Evolutionary conservation across 257 asterid species (phyloP).

Genomic region (Salvia miltiorrhiza): DNA sequence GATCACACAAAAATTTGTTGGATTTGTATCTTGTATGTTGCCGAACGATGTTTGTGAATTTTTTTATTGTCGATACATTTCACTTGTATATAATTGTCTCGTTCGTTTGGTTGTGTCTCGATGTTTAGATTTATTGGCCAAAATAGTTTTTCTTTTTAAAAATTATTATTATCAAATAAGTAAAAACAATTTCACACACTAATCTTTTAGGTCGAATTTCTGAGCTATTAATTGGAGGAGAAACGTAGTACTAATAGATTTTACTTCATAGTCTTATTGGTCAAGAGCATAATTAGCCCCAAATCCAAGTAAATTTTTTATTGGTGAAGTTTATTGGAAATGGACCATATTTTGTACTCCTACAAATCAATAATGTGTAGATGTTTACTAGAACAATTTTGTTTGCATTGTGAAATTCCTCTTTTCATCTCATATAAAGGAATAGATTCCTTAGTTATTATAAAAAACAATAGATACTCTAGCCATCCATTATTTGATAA

Average conservation of each 20-base stretch:
- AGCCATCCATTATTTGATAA: not conserved
- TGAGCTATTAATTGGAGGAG: too few relatives aligned
- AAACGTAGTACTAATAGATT: too few relatives aligned
- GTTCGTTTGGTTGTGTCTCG: not conserved
- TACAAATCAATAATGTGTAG: not conserved
- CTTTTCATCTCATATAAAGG: not conserved
- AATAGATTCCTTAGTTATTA: slow-evolving; percentile 13
- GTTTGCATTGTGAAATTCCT: not conserved
- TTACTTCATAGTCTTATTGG: too few relatives aligned
- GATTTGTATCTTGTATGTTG: not conserved
- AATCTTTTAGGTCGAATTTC: too few relatives aligned
- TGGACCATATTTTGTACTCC: not conserved
- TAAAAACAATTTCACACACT: too few relatives aligned
- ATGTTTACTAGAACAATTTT: not conserved
- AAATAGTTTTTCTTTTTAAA: too few relatives aligned
- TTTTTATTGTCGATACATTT: not conserved
- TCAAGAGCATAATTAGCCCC: not conserved
- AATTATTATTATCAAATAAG: too few relatives aligned
- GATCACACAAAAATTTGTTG: not conserved
- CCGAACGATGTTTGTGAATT: not conserved
- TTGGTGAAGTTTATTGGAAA: not conserved
- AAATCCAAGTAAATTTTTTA: not conserved
- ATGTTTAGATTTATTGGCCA: not conserved
- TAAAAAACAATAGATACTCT: not conserved
- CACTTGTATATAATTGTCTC: not conserved